Percentiles rank a stretch among this genome's conserved stretches.
Conservation (phyloP, 768 basidiomycete genomes). For the Amanita pallidorosea region DNA sequence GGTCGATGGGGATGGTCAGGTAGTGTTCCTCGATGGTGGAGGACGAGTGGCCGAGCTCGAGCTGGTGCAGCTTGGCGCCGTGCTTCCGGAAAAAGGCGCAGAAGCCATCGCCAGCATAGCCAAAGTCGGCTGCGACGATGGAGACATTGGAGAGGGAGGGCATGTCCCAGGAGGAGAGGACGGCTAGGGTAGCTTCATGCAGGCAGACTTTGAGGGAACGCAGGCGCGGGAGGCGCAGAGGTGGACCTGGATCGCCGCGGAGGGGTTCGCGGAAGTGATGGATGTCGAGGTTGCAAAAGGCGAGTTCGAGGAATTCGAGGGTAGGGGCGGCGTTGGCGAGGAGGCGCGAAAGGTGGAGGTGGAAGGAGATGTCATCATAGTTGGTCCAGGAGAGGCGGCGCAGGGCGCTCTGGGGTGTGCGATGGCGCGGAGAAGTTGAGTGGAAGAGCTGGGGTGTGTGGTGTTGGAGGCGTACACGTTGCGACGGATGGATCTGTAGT, state of each 20-base stretch:
- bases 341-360: constrained; percentile 43
- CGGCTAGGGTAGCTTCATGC: constrained; percentile 60
- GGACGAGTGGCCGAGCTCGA: constrained; percentile 66
- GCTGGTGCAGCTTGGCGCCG: constrained; percentile 47
- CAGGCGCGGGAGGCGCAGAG: constrained; percentile 50
- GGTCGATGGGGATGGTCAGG: constrained; percentile 30
- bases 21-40: constrained; percentile 60
- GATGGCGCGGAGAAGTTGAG: constrained; percentile 49
- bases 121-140: constrained; percentile 62
- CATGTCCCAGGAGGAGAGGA: constrained; percentile 59
- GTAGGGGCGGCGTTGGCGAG: constrained; percentile 38
- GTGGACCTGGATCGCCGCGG: constrained; percentile 12
- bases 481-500: constrained; percentile 54
- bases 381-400: constrained; percentile 61
- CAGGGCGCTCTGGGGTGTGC: constrained; percentile 39
- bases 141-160: constrained; percentile 52
- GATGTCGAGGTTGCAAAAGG: constrained; percentile 40
- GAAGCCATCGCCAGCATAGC: constrained; percentile 58
- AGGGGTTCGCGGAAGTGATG: constrained; percentile 15
- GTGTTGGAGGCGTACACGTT: constrained; percentile 32
- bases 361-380: constrained; percentile 52
- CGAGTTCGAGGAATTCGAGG: constrained; percentile 62
- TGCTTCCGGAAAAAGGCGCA: constrained; percentile 55
- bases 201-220: constrained; percentile 59
- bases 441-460: constrained; percentile 32